A percentile compares a stretch with the other conserved stretches of the same genome.
phyloP scores from a whole-genome alignment of 2,329 filamentous ascomycete genomes.

The Piedraia hortae region DNA sequence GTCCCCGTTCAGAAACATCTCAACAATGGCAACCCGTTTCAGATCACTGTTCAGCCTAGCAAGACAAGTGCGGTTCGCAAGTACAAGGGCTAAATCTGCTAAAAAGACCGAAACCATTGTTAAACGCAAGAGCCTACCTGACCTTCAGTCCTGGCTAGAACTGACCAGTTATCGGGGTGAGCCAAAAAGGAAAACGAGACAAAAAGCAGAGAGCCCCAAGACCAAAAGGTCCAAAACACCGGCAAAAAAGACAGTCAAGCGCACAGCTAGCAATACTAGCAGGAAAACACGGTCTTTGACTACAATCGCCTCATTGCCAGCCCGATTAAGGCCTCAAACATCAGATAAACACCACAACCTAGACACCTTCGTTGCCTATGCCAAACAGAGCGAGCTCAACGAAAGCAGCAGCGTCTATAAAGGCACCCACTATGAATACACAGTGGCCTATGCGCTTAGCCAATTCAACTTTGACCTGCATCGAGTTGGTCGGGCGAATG shows the following conservation, averaged over 20 bases:
- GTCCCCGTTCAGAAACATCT: too few relatives aligned
- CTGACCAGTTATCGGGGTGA: background rate
- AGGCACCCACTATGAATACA: constrained; percentile 58
- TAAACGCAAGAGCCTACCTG: too few relatives aligned
- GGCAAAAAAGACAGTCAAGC: background rate
- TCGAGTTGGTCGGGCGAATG: constrained; percentile 36
- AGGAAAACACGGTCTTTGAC: too few relatives aligned
- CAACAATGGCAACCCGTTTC: too few relatives aligned
- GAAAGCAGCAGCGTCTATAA: constrained; percentile 31
- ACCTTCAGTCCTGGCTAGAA: constrained; percentile 2
- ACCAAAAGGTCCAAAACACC: background rate
- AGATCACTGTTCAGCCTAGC: too few relatives aligned
- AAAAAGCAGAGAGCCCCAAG: background rate
- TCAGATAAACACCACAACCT: constrained; percentile 32
- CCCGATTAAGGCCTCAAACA: constrained; percentile 7
- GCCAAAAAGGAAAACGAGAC: background rate
- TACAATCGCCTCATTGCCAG: constrained; percentile 2
- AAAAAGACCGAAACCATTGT: too few relatives aligned
- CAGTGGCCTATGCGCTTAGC: constrained; percentile 26
- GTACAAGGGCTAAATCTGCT: too few relatives aligned
- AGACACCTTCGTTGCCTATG: constrained; percentile 36
- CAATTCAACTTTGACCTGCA: constrained; percentile 35
- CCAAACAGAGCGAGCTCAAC: constrained; percentile 27
- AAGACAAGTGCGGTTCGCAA: too few relatives aligned
- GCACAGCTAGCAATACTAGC: too few relatives aligned